Base-by-base conservation (phyloP, 371 early-diverging fungal genomes). In the Rhizopus arrhizus region DNA sequence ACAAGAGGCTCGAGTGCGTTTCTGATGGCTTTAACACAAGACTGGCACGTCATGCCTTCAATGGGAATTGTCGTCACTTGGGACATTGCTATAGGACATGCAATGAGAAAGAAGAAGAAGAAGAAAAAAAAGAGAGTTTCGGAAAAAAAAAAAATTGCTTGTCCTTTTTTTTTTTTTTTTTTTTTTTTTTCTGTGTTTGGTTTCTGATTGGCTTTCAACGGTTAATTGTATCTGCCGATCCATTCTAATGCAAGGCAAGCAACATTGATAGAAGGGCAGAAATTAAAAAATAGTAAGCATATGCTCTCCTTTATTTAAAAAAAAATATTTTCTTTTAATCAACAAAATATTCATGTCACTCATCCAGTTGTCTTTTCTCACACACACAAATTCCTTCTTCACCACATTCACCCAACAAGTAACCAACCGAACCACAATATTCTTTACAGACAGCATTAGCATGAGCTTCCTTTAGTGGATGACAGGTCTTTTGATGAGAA, bases 21-120 rank as follows among this genome's bases (percentile, higher is more conserved):
- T n/a, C 82, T 77, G 38, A 92, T 87, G 10, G 90, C 72, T 11
- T 70, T 69, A 2, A 91, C 91, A 64, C 91, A 91, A 12, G 90
- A 88, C 28, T 81, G 73, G 73, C 91, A 91, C 5, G 89, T 91
- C 92, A 92, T 92, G 22, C 92, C 92, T 38, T 74, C 40, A 32
- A 91, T 81, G 38, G 75, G 72, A 32, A 52, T 11, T 11, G 43
- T 43, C 15, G 43, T n/a, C 12, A 13, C 15, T n/a, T 6, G n/a
- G 6, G 43, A 43, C 43, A 43, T 43, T 43, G 11, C 0, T 15
- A n/a, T n/a, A 11, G 15, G 6, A 15, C 6, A 43, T n/a, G 15
- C 9, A 43, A 43, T 43, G n/a, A 15, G 3, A n/a, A 43, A n/a
- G n/a, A 43, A 43, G n/a, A n/a, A 43, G 5, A 43, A n/a, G 5